These are phyloP conservation scores for Exophiala oligosperma DNA, from an alignment of 2,329 filamentous ascomycete genomes.

Conservation along the genomic window DNA sequence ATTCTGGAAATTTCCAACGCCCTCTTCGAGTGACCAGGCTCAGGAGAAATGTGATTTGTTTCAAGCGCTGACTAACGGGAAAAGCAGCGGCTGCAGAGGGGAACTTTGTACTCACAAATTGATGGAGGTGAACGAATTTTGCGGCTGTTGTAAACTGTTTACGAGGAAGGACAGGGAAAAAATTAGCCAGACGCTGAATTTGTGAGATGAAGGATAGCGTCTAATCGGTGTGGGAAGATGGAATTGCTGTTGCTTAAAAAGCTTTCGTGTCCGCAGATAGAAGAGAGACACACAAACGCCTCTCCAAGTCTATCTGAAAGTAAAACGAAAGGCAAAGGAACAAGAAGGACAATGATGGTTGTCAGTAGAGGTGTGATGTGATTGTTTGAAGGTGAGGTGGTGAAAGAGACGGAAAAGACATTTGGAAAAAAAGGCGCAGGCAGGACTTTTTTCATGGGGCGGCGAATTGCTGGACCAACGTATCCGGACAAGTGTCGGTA, in stretches of 20 bases:
- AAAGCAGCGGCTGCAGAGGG: neutral
- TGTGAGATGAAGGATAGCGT: conserved; percentile 18
- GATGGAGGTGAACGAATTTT: neutral
- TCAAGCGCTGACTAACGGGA: neutral
- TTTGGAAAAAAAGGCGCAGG: conserved; percentile 18
- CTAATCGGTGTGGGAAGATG: conserved; percentile 6
- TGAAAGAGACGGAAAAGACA: conserved; percentile 17
- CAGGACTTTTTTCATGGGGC: conserved; percentile 20
- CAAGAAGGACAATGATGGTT: conserved; percentile 22
- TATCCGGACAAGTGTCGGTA: neutral
- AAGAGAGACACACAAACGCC: conserved; percentile 30
- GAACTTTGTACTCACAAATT: conserved; percentile 13
- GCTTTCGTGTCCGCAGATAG: conserved; percentile 31
- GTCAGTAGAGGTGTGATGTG: conserved; percentile 12
- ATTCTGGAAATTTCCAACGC: neutral
- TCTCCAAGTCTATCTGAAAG: conserved; percentile 33
- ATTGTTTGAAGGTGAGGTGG: conserved; percentile 15
- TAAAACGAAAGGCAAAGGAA: conserved; percentile 29
- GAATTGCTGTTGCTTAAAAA: conserved; percentile 4
- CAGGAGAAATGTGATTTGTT: neutral
- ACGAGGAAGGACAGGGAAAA: conserved; percentile 1
- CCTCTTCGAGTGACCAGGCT: neutral
- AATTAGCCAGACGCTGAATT: conserved; percentile 4
- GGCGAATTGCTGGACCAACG: neutral
- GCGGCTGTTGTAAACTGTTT: neutral